Base-by-base conservation (phyloP, 257 asterid species). In the Solanum phureja region DNA sequence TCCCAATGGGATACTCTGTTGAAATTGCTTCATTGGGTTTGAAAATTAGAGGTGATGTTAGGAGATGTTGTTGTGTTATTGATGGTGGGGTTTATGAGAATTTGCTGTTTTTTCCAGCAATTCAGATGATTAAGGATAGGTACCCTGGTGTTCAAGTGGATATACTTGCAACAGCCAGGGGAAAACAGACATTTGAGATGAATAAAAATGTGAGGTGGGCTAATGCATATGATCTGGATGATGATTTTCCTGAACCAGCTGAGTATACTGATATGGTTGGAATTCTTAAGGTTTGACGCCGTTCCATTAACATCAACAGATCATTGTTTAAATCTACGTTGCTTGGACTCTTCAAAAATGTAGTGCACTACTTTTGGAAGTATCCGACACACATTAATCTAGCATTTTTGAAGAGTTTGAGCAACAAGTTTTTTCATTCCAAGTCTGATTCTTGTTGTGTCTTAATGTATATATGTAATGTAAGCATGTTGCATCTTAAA, bases 181-280 rank as follows among this genome's bases (percentile, higher is more conserved):
- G 98, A 66, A 96, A 96, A 46, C 99, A 95, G 92, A 33, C 88
- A 3, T 95, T 90, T 66, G 99, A 96, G 93, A 81, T 95, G 83
- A 96, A 96, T 46, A 96, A 96, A 91, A 96, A 96, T 85, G 99
- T 96, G 88, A 91, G 99, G 90, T 96, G 97, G 95, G 90, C 95
- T 89, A 85, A 83, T 89, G 98, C 75, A 10, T 95, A 90, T 76
- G 98, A 96, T 40, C 75, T 86, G 5, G 99, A 96, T 29, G 96
- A 93, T 49, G 90, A 93, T 87, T 94, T 89, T 35, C 99, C 99
- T 71, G 98, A 91, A 0, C 98, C 97, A 3, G 97, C 95, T 0
- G 98, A 92, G 34, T 95, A 93, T 34, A 92, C 92, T 9, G 98
- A 95, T 62, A 94, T 95, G 94, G 16, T 96, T 86, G 99, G 99